Evolutionary conservation across 495 filamentous ascomycete genomes (phyloP), one percentile per base, ranked within the genome.

Genomic region (Pyronema omphalodes): DNA sequence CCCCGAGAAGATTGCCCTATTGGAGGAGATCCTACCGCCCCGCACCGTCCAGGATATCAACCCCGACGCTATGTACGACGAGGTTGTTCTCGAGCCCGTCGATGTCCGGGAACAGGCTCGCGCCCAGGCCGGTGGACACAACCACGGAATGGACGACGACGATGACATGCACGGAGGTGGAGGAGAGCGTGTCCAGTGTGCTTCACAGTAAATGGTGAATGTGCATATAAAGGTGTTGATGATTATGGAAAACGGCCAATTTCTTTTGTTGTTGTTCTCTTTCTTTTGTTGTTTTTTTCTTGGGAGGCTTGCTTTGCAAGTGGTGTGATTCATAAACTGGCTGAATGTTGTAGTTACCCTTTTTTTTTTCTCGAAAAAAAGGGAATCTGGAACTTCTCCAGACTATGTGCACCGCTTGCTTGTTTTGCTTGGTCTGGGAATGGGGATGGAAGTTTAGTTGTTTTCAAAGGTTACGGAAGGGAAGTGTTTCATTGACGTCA

Each of bases 181-280:
- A 57, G 87, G 78, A 41, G 91, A 99, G 73, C 76, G 93, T 40
- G 88, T 99, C 61, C 91, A 96, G 74, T 99, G 91, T 68, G 93
- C 91, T 57, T 91, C 86, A 6, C 91, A 96, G 77, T 99, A 94
- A 82, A 58, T 8, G 54, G 58, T 11, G 34, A 51, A 43, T 2
- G 17, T 43, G 6, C 12, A 43, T 43, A 29, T 29, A 29, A 29
- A 29, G 23, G 23, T 29, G 23, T 29, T n/a, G 44, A 19, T 47
- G 44, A 47, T 14, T 19, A 19, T 47, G 44, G 18, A 3, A 47
- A 3, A 19, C 17, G 44, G 18, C 44, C 29, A 35, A 11, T 50
- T 50, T 50, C 29, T 50, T 50, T 36, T 5, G 23, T 29, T 29
- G 5, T 29, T n/a, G n/a, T n/a, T n/a, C n/a, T 2, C 29, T 50